These are phyloP conservation scores for Ogataea nakhonphanomensis DNA, from an alignment of 805 yeast species.

Conservation along the genomic window DNA sequence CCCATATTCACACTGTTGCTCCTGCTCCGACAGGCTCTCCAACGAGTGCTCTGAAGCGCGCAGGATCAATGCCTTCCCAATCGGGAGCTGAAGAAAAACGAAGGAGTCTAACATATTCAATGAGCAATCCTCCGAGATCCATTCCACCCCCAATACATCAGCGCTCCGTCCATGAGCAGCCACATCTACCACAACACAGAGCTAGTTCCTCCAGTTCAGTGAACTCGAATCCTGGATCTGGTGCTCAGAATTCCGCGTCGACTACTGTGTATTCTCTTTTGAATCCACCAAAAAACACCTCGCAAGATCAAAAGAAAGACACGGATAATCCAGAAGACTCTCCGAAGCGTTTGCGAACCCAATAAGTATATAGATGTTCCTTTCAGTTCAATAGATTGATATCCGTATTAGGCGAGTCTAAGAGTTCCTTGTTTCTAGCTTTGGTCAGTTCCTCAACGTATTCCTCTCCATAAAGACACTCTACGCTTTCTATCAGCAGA, in stretches of 20 bases:
- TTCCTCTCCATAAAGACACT: conserved; percentile 58
- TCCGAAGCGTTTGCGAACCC: conserved; percentile 6
- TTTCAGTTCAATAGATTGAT: background rate
- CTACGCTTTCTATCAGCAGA: conserved; percentile 68
- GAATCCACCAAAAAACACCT: conserved; percentile 17
- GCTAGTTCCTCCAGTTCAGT: conserved; percentile 16
- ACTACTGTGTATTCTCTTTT: conserved; percentile 24
- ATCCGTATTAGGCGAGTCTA: background rate
- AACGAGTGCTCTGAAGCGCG: conserved; percentile 3
- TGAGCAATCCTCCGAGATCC: conserved; percentile 30
- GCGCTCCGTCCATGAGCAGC: conserved; percentile 10
- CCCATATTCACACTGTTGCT: conserved; percentile 2
- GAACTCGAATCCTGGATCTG: conserved; percentile 2
- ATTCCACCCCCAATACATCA: conserved; percentile 19
- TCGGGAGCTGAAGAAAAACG: conserved; percentile 20
- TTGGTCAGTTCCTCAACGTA: conserved; percentile 39
- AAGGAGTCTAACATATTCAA: conserved; percentile 18
- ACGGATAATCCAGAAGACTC: conserved; percentile 3
- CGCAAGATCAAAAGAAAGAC: conserved; percentile 4
- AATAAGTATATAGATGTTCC: background rate
- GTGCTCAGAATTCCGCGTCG: conserved; percentile 3
- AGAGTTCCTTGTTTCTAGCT: conserved; percentile 29
- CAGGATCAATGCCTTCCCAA: conserved; percentile 17
- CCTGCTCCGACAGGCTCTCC: conserved; percentile 3
- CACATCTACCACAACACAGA: conserved; percentile 9